Evolutionary conservation across 441 rosid species (phyloP).

Genomic region (Populus hybrid): DNA sequence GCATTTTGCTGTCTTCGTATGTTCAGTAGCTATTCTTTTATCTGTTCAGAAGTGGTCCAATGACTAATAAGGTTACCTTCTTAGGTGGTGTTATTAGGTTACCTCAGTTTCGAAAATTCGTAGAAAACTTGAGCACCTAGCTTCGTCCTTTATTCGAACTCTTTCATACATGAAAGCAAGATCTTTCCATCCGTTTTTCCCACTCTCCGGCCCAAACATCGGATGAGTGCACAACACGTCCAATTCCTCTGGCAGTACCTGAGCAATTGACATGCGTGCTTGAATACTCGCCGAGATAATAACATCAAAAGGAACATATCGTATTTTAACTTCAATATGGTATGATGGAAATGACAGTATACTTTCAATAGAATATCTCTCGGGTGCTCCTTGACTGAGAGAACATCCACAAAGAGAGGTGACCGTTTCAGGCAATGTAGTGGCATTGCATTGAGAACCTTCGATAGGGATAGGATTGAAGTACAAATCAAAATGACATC

Average conservation of each 20-base stretch:
- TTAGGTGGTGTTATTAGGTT: not conserved
- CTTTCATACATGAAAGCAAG: constrained; percentile 46
- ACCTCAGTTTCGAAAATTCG: constrained; percentile 49
- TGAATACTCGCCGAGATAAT: not conserved
- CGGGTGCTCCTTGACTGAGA: constrained; percentile 58
- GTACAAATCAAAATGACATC: constrained; percentile 52
- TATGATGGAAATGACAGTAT: not conserved
- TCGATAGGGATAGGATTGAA: constrained; percentile 42
- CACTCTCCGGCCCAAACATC: constrained; percentile 69
- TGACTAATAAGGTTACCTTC: too few species aligned
- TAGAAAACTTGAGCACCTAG: constrained; percentile 44
- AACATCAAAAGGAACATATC: too few species aligned
- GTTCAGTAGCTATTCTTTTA: too few species aligned
- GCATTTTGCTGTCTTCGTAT: too few species aligned
- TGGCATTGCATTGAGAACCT: constrained; percentile 42
- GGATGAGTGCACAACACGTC: constrained; percentile 66
- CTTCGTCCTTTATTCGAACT: constrained; percentile 40
- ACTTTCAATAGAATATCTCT: constrained; percentile 43
- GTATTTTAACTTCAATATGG: not conserved
- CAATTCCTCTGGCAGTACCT: constrained; percentile 49
- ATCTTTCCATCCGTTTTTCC: constrained; percentile 46
- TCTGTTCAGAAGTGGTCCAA: too few species aligned
- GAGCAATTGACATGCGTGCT: not conserved
- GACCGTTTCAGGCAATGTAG: constrained; percentile 27
- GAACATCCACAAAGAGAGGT: constrained; percentile 52